Evolutionary conservation across 2,329 filamentous ascomycete species (phyloP), one percentile per base, ranked within the genome.

Genomic region (Stemphylium lycopersici): DNA sequence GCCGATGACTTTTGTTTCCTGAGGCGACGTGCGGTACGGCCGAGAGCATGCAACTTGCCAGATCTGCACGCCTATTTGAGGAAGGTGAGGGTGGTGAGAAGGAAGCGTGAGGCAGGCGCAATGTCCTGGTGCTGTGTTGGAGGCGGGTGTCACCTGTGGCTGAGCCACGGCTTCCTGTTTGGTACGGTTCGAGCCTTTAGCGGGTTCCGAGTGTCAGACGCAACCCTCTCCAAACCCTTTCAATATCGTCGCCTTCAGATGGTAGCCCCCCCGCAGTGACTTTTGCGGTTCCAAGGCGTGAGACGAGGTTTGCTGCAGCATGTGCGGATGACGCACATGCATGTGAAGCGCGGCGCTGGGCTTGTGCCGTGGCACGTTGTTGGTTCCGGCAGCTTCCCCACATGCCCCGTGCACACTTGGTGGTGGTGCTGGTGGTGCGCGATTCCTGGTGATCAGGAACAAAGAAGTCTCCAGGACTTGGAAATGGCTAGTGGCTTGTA

Each of bases 141-240:
- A 55, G 53, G 41, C 24, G 22, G 48, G 34, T 16, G 45, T 59
- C 55, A 57, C 55, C 51, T 59, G 60, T 58, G 52, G 43, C 50
- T 38, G 50, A 51, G 47, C 37, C 24, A 22, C 34, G 24, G 22
- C 22, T 45, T 32, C 16, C 18, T 43, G 39, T 39, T 20, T 12
- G 48, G 46, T 29, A 18, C 7, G 37, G 29, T 38, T 22, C 37
- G n/a, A 45, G 33, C n/a, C n/a, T 36, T 8, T 36, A 16, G 33
- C 33, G 33, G 33, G 6, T 16, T 36, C 33, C n/a, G n/a, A 36
- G 33, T 8, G 1, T 8, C 33, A 16, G 31, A 6, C 29, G 29
- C n/a, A 18, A 41, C 15, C 13, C 15, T 46, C 29, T 12, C 16
- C 24, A 20, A 15, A 36, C 37, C 48, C 26, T 38, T 46, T 15